These are phyloP conservation scores for Wickerhamiella musiphila DNA, from an alignment of 805 yeast genomes.

Conservation along the genomic window DNA sequence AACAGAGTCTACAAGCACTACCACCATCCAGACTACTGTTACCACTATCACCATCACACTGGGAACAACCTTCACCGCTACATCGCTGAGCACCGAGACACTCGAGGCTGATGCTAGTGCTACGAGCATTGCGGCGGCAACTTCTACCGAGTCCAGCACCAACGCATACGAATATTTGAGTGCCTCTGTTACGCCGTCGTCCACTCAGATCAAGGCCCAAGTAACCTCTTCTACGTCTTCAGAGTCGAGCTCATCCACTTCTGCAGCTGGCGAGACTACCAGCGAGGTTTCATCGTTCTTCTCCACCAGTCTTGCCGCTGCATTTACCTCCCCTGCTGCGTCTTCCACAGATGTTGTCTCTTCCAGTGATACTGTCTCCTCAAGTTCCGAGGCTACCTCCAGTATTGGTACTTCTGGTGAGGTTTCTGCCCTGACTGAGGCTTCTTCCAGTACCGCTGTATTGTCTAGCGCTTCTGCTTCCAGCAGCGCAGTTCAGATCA, in stretches of 20 bases:
- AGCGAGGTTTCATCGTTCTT: neutral
- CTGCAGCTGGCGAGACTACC: neutral
- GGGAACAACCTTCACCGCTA: neutral
- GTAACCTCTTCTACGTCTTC: too few species aligned
- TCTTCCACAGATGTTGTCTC: neutral
- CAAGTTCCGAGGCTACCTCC: conserved; percentile 1
- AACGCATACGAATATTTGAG: too few species aligned
- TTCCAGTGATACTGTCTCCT: neutral
- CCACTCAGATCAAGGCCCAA: too few species aligned
- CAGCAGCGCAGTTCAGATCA: neutral
- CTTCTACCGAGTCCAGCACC: too few species aligned
- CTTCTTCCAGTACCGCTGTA: neutral
- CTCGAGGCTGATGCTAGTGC: neutral
- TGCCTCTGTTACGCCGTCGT: too few species aligned
- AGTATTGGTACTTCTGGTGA: neutral
- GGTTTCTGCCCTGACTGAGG: neutral
- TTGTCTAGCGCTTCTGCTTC: neutral
- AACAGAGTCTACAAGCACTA: neutral
- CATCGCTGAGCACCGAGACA: neutral
- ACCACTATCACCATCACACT: conserved; percentile 2
- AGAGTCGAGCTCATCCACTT: too few species aligned
- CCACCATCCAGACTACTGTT: neutral
- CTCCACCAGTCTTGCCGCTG: neutral
- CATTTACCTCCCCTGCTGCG: neutral
- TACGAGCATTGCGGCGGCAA: too few species aligned